Conservation (phyloP, 2,329 filamentous ascomycete species). For the Biscogniauxia mediterranea region DNA sequence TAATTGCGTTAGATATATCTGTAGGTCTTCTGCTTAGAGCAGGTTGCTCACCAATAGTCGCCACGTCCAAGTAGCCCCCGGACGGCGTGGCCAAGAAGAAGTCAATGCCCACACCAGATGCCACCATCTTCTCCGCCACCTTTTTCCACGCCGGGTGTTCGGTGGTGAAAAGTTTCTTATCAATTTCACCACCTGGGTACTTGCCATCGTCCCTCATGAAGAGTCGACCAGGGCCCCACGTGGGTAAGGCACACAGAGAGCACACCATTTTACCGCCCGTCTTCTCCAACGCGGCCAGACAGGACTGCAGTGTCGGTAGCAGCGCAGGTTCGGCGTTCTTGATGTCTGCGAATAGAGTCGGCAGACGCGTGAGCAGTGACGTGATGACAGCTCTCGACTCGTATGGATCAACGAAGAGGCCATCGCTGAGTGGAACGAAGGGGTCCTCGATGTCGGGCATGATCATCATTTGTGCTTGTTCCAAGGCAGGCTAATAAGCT, state of each 20-base stretch:
- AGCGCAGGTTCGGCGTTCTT: constrained; percentile 91
- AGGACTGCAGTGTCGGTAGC: constrained; percentile 79
- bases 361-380: constrained; percentile 79
- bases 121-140: constrained; percentile 81
- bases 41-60: constrained; percentile 71
- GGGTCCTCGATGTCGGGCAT: constrained; percentile 98
- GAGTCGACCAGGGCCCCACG: constrained; percentile 83
- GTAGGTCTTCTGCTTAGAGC: neutral
- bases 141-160: constrained; percentile 89
- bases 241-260: constrained; percentile 82
- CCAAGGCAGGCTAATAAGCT: constrained; percentile 60
- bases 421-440: constrained; percentile 87
- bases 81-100: constrained; percentile 92
- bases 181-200: constrained; percentile 79
- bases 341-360: constrained; percentile 79
- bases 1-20: neutral
- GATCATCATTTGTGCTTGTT: constrained; percentile 95
- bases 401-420: constrained; percentile 90
- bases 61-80: constrained; percentile 88
- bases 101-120: constrained; percentile 82
- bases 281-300: constrained; percentile 75
- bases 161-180: constrained; percentile 87
- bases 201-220: constrained; percentile 87
- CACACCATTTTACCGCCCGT: constrained; percentile 93
- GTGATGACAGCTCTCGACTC: constrained; percentile 82